Percentiles rank a stretch among this genome's conserved stretches.
Conservation (phyloP, 2,329 filamentous ascomycete genomes). For the Sporothrix variecibatus region DNA sequence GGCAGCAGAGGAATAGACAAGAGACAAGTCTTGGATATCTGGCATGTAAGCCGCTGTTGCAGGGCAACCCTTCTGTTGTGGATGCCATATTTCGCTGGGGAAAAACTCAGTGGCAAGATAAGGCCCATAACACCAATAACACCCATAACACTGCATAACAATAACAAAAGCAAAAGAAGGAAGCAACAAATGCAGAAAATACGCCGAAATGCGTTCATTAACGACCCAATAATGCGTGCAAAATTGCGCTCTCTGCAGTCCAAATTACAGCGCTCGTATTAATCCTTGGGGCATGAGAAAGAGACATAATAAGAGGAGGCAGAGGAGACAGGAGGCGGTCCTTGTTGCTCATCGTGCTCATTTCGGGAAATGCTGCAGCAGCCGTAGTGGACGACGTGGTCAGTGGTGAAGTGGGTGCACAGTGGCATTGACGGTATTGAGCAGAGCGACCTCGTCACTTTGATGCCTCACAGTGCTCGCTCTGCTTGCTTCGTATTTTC, state of each 20-base stretch:
- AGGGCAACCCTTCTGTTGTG: background rate
- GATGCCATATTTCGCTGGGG: background rate
- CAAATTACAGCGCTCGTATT: slow-evolving; percentile 23
- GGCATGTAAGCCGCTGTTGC: slow-evolving; percentile 15
- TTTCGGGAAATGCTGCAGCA: slow-evolving; percentile 25
- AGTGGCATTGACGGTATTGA: background rate
- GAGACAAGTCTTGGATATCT: background rate
- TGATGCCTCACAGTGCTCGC: background rate
- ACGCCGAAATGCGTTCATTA: background rate
- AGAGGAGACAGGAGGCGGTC: background rate
- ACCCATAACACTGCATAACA: background rate
- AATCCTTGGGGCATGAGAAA: background rate
- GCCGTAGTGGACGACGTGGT: background rate
- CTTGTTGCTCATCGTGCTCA: slow-evolving; percentile 17
- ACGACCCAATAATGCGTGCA: background rate
- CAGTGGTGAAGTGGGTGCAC: background rate
- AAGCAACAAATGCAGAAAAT: background rate
- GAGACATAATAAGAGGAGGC: background rate
- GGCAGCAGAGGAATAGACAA: background rate
- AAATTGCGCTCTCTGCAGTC: background rate
- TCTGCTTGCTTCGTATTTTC: background rate
- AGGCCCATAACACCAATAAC: background rate
- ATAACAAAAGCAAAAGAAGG: background rate
- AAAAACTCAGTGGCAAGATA: background rate
- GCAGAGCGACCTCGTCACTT: background rate